Evolutionary conservation across 1,284 basidiomycete genomes (phyloP).

Genomic region (Boletellus deceptivus): DNA sequence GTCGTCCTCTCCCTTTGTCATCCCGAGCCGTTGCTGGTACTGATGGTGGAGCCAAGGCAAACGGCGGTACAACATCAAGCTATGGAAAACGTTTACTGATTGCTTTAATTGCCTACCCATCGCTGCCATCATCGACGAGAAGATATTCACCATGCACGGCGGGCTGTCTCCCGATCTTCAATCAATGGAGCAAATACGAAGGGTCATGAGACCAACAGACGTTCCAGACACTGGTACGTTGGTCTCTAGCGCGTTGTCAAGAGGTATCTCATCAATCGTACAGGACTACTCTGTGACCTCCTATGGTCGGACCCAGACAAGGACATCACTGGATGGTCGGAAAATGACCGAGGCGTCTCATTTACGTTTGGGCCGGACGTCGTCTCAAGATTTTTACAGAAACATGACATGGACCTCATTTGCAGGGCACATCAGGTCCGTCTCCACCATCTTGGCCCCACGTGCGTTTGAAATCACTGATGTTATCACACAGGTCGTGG

Average conservation of each 20-base stretch:
- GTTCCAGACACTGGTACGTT: constrained; percentile 93
- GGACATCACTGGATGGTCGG: constrained; percentile 98
- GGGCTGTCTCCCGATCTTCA: constrained; percentile 95
- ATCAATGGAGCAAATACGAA: constrained; percentile 99
- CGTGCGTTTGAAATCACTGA: constrained; percentile 4
- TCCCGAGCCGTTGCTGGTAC: background rate
- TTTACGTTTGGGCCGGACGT: constrained; percentile 99
- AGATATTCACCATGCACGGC: constrained; percentile 95
- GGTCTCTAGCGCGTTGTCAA: constrained; percentile 1
- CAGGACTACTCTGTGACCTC: constrained; percentile 91
- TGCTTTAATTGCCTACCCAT: constrained; percentile 96
- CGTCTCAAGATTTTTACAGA: constrained; percentile 96
- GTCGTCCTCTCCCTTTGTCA: constrained; percentile 30
- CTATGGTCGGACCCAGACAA: constrained; percentile 99
- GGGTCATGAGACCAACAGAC: constrained; percentile 99
- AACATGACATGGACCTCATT: constrained; percentile 99
- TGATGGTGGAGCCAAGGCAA: constrained; percentile 61
- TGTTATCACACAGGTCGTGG: constrained; percentile 71
- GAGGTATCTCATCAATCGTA: constrained; percentile 10
- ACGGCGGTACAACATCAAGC: constrained; percentile 96
- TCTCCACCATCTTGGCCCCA: constrained; percentile 6
- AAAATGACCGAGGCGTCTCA: constrained; percentile 98
- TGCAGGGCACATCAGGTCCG: constrained; percentile 95
- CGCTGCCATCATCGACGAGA: constrained; percentile 95
- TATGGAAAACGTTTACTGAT: constrained; percentile 98